phyloP scores from a whole-genome alignment of 2,329 filamentous ascomycete species.

The Bipolaris victoriae region DNA sequence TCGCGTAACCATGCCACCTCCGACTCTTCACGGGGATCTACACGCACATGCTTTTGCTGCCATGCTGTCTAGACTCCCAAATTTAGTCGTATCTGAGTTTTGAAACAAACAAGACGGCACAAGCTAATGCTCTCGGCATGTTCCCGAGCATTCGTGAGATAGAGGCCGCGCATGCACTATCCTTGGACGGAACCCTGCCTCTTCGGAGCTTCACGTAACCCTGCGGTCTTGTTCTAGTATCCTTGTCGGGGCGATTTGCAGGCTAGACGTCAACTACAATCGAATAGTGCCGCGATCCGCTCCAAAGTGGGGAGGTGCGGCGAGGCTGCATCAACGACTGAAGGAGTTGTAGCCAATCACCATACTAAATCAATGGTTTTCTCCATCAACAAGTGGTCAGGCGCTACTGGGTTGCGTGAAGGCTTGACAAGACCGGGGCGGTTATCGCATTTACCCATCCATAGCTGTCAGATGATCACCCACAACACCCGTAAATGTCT shows the following conservation, averaged over 20 bases:
- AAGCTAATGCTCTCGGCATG: constrained; percentile 10
- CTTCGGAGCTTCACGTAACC: constrained; percentile 3
- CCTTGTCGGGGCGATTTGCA: constrained; percentile 8
- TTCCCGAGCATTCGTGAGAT: constrained; percentile 3
- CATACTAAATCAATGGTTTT: constrained; percentile 8
- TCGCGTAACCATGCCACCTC: constrained; percentile 4
- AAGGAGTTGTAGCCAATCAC: constrained; percentile 33
- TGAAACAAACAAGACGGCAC: constrained; percentile 8
- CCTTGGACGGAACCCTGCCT: constrained; percentile 2
- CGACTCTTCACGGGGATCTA: background rate
- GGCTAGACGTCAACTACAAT: constrained; percentile 5
- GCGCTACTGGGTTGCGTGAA: constrained; percentile 28
- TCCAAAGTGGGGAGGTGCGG: constrained; percentile 25
- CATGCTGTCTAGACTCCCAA: constrained; percentile 7
- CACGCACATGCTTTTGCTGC: constrained; percentile 6
- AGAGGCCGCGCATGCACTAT: constrained; percentile 5
- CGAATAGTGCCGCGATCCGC: constrained; percentile 14
- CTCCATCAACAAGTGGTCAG: constrained; percentile 30
- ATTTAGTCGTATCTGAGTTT: background rate
- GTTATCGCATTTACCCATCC: constrained; percentile 28
- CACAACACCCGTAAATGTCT: constrained; percentile 17
- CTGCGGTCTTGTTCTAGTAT: constrained; percentile 4
- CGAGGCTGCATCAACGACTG: constrained; percentile 33
- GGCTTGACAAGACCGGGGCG: constrained; percentile 25
- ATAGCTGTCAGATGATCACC: constrained; percentile 41